A percentile compares a stretch with the other conserved stretches of the same genome.
Evolutionary conservation across 192 early-diverging fungal species (phyloP).

Genomic region (Mortierella hygrophila): DNA sequence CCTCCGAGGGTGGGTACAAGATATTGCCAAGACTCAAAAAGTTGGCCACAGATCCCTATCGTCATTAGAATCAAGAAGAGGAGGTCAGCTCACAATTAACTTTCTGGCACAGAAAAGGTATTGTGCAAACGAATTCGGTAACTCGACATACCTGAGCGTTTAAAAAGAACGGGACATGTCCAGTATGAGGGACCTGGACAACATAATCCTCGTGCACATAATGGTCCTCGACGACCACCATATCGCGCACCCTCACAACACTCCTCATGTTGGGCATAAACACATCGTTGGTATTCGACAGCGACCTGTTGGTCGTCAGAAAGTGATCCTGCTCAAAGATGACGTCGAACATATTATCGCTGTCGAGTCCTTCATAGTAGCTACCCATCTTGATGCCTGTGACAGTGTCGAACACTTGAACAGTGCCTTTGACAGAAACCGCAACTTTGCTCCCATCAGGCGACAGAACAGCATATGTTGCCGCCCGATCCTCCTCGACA

Average conservation of each 20-base stretch:
- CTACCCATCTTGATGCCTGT: conserved; percentile 26
- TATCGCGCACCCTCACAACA: conserved; percentile 25
- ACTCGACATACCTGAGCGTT: background rate
- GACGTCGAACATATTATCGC: conserved; percentile 21
- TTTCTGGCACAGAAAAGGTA: too few species aligned
- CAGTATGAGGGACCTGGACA: background rate
- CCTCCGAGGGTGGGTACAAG: background rate
- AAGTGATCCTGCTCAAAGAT: conserved; percentile 31
- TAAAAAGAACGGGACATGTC: background rate
- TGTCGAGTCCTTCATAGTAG: conserved; percentile 11
- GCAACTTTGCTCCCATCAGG: background rate
- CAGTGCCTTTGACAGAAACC: background rate
- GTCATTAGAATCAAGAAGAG: too few species aligned
- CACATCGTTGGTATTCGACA: background rate
- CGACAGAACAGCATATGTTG: background rate
- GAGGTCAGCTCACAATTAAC: too few species aligned
- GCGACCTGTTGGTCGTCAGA: conserved; percentile 12
- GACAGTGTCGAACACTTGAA: conserved; percentile 3
- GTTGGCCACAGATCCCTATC: background rate
- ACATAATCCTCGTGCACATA: conserved; percentile 35
- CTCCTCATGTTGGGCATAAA: background rate
- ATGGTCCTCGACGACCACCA: conserved; percentile 19
- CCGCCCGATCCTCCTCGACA: background rate
- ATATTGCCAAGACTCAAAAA: background rate
- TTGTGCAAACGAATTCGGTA: too few species aligned